Conservation (phyloP, 129 eudicot species). For the Saposhnikovia divaricata region DNA sequence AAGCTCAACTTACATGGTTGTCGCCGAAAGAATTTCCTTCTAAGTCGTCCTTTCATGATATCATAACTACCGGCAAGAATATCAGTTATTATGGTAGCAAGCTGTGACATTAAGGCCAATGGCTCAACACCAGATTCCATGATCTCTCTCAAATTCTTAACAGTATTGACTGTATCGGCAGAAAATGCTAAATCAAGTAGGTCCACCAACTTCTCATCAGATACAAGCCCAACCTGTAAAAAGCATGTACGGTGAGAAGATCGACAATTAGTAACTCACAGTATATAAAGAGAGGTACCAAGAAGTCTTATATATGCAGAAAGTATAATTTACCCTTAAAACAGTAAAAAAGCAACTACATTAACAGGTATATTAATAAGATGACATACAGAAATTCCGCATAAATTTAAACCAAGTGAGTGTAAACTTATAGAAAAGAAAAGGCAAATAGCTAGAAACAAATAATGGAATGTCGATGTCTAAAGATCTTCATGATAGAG, state of each 20-base stretch:
- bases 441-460: neutral
- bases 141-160: constrained; percentile 76
- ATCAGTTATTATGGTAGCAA: constrained; percentile 94
- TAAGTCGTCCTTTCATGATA: constrained; percentile 51
- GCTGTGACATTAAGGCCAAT: constrained; percentile 93
- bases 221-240: constrained; percentile 84
- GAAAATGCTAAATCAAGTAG: constrained; percentile 97
- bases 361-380: neutral
- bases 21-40: constrained; percentile 75
- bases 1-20: constrained; percentile 55
- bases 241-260: constrained; percentile 2
- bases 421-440: neutral
- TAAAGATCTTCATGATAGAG: neutral
- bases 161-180: constrained; percentile 95
- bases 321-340: neutral
- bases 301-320: neutral
- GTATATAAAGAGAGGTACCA: neutral
- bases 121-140: constrained; percentile 98
- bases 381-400: neutral
- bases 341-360: neutral
- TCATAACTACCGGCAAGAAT: constrained; percentile 94
- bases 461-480: neutral
- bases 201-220: constrained; percentile 94
- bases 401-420: neutral
- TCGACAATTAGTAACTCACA: neutral